A percentile compares a stretch with the other conserved stretches of the same genome.
Evolutionary conservation across 2,329 filamentous ascomycete species (phyloP).

Genomic region (Orbilia quercus): DNA sequence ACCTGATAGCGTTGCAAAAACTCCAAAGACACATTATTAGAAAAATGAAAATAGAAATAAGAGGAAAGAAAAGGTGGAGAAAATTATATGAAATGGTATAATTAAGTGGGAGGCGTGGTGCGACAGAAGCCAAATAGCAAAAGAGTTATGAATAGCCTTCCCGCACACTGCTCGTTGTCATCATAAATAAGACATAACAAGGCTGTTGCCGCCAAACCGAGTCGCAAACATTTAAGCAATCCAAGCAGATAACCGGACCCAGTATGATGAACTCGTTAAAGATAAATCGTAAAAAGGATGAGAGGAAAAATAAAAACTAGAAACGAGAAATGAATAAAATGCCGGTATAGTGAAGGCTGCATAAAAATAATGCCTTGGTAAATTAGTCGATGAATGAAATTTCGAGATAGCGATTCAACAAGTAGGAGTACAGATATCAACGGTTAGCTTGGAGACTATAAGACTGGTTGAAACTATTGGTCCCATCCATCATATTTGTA

Average conservation of each 20-base stretch:
- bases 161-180: neutral
- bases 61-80: too few relatives aligned
- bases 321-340: slow-evolving; percentile 3
- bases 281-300: slow-evolving; percentile 28
- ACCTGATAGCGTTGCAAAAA: slow-evolving; percentile 37
- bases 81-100: too few relatives aligned
- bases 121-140: slow-evolving; percentile 7
- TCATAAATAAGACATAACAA: neutral
- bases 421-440: slow-evolving; percentile 15
- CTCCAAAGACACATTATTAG: slow-evolving; percentile 29
- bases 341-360: neutral
- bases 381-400: slow-evolving; percentile 6
- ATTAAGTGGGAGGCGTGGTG: neutral
- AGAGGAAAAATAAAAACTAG: too few relatives aligned
- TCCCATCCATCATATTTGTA: slow-evolving; percentile 10
- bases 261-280: slow-evolving; percentile 36
- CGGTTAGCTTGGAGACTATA: neutral
- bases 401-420: slow-evolving; percentile 18
- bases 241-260: slow-evolving; percentile 14
- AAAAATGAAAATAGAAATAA: slow-evolving; percentile 11
- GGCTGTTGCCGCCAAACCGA: neutral
- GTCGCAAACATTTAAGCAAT: slow-evolving; percentile 10
- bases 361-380: neutral
- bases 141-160: slow-evolving; percentile 3
- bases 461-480: slow-evolving; percentile 2